Percentiles rank a stretch among this genome's conserved stretches.
Evolutionary conservation across 441 rosid genomes (phyloP).

Genomic region (Adansonia rubrostipa): DNA sequence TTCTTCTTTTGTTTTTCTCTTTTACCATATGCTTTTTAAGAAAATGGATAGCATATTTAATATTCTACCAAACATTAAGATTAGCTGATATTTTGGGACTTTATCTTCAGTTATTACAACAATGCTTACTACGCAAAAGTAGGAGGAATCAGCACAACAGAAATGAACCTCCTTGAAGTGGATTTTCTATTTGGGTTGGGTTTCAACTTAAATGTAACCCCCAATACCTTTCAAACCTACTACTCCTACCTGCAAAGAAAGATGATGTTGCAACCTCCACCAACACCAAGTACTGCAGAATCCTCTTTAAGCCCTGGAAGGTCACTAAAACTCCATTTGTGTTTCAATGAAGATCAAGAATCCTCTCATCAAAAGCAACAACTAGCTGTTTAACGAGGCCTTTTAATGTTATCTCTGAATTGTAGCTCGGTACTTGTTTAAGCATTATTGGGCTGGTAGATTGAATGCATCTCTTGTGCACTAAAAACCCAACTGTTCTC

Average conservation of each 20-base stretch:
- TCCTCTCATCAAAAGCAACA: slow-evolving; percentile 68
- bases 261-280: slow-evolving; percentile 60
- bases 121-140: slow-evolving; percentile 91
- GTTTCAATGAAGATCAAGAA: slow-evolving; percentile 64
- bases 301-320: slow-evolving; percentile 40
- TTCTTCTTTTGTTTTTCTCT: background rate
- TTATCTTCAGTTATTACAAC: slow-evolving; percentile 67
- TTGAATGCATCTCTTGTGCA: slow-evolving; percentile 23
- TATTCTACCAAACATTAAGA: background rate
- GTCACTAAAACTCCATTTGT: slow-evolving; percentile 42
- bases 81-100: background rate
- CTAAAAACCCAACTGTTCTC: slow-evolving; percentile 19
- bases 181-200: slow-evolving; percentile 86
- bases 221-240: slow-evolving; percentile 70
- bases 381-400: slow-evolving; percentile 47
- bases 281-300: slow-evolving; percentile 31
- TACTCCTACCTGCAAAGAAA: slow-evolving; percentile 66
- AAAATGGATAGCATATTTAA: background rate
- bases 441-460: slow-evolving; percentile 24
- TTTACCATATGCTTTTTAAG: background rate
- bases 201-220: slow-evolving; percentile 75
- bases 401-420: slow-evolving; percentile 15
- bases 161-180: slow-evolving; percentile 87
- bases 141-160: slow-evolving; percentile 86
- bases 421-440: slow-evolving; percentile 35